Evolutionary conservation across 1,284 basidiomycete genomes (phyloP), one percentile per base, ranked within the genome.

Genomic region (Pterulicium gracile): DNA sequence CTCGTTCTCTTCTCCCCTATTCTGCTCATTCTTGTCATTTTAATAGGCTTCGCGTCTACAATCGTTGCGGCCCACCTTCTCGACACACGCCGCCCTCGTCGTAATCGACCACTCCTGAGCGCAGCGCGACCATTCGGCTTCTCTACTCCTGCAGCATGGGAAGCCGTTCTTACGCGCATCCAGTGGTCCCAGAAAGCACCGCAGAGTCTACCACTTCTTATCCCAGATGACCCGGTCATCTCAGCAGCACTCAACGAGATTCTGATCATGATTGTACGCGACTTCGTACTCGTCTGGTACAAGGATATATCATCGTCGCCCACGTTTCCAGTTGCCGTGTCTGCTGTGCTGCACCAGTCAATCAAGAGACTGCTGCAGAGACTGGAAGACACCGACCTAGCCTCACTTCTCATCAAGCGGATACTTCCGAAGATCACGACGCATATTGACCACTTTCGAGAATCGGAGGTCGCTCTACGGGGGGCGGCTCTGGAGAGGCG

Each of bases 131-230:
- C 85, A 0, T 69, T 92, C 42, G 73, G 77, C 2, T 93, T 94
- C 66, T 88, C 88, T 4, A 90, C 88, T 1, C 86, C 88, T 12
- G 89, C 91, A 46, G 89, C 90, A 35, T 94, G 90, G 90, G 85
- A 91, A 57, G 88, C 82, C 1, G 82, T 89, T 35, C 69, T 88
- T 40, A 91, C 79, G 35, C 77, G 88, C 20, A 85, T 84, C 5
- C 77, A 83, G 58, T 94, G 90, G 90, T 87, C 83, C 2, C 74
- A 81, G 55, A 81, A 70, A 56, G 68, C 72, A 7, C 75, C 75
- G 2, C 80, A 79, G 56, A 70, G 73, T n/a, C 68, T 81, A 20
- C 69, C 79, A 1, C 72, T 77, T 21, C 62, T 84, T 24, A 70
- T 70, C 51, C 80, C 81, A 23, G 70, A 76, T 24, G 77, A 77